phyloP scores from a whole-genome alignment of 169 alveolate genomes.

The Theileria luwenshuni region DNA sequence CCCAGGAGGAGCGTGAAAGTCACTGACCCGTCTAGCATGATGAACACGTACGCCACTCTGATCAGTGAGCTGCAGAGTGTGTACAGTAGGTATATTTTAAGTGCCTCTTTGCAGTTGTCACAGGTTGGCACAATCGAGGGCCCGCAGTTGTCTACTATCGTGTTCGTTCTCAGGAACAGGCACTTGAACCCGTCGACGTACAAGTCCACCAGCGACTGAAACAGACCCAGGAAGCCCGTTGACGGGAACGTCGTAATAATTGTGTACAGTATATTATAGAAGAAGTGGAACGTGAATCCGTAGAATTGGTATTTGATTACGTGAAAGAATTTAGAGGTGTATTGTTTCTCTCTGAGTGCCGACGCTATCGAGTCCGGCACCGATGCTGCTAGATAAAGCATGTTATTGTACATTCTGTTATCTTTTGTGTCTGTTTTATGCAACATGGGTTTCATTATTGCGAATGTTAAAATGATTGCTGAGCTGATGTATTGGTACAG shows the following conservation, averaged over 20 bases:
- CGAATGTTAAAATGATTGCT: slow-evolving; percentile 33
- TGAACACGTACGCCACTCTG: slow-evolving; percentile 56
- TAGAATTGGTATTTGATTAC: slow-evolving; percentile 52
- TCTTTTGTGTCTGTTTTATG: slow-evolving; percentile 6
- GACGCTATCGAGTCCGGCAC: slow-evolving; percentile 62
- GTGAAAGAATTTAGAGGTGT: slow-evolving; percentile 49
- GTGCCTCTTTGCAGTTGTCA: slow-evolving; percentile 59
- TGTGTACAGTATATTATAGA: slow-evolving; percentile 34
- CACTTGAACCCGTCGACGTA: slow-evolving; percentile 43
- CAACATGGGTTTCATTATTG: slow-evolving; percentile 37
- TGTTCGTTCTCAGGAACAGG: slow-evolving; percentile 47
- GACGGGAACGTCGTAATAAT: slow-evolving; percentile 18
- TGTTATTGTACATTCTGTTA: slow-evolving; percentile 42
- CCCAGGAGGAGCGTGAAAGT: slow-evolving; percentile 57
- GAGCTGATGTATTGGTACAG: slow-evolving; percentile 54
- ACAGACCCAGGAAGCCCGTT: slow-evolving; percentile 15
- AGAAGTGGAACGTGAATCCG: slow-evolving; percentile 27
- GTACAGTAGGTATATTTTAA: slow-evolving; percentile 23
- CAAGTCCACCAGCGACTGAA: slow-evolving; percentile 9
- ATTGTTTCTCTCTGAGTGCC: slow-evolving; percentile 58
- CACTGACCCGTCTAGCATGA: slow-evolving; percentile 68
- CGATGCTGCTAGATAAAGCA: slow-evolving; percentile 36
- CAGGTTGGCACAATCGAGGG: slow-evolving; percentile 26
- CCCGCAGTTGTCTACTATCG: slow-evolving; percentile 62
- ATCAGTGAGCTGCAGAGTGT: slow-evolving; percentile 45